Percentiles rank a stretch among this genome's conserved stretches.
Conservation (phyloP, 108 stramenopile species). For the Nitzschia sp. region DNA sequence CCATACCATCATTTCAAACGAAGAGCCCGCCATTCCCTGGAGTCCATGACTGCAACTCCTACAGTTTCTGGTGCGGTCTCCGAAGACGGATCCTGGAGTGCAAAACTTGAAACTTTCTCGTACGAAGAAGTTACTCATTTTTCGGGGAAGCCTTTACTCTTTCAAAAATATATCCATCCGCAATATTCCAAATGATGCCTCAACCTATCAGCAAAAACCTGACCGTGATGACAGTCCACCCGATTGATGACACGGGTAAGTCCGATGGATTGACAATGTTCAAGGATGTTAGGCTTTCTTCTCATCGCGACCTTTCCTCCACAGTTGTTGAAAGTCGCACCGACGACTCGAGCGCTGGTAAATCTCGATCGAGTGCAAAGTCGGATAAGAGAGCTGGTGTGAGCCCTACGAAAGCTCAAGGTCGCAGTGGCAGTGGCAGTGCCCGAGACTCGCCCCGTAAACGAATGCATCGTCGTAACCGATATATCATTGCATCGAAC, state of each 20-base stretch:
- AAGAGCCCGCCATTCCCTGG: background rate
- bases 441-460: conserved; percentile 1
- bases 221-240: background rate
- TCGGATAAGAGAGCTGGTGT: background rate
- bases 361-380: background rate
- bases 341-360: background rate
- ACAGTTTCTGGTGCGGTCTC: too few species aligned
- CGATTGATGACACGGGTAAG: background rate
- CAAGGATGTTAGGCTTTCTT: too few species aligned
- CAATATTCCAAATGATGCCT: conserved; percentile 2
- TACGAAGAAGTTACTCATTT: background rate
- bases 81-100: background rate
- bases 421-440: background rate
- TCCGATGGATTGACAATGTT: too few species aligned
- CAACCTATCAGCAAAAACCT: background rate
- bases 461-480: conserved; percentile 8
- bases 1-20: too few species aligned
- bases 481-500: background rate
- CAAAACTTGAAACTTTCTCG: background rate
- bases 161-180: background rate
- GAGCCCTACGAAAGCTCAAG: background rate
- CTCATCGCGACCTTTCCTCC: background rate
- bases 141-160: background rate
- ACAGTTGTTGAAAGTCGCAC: background rate
- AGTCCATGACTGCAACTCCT: background rate